A percentile compares a stretch with the other conserved stretches of the same genome.
Evolutionary conservation across 148 eudicot species (phyloP).

Genomic region (Cornus kousa): DNA sequence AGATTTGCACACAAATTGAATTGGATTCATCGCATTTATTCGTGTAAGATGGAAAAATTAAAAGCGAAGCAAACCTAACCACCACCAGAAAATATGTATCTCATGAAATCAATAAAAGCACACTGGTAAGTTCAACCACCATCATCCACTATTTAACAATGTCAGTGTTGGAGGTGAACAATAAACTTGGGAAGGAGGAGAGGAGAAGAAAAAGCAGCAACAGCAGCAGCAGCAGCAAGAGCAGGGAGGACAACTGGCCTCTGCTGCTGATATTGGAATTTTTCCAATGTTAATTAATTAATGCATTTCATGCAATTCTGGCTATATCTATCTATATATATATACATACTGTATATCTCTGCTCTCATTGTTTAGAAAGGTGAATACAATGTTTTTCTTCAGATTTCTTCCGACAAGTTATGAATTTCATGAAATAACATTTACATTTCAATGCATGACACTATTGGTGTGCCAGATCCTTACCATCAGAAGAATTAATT

Average conservation of each 20-base stretch:
- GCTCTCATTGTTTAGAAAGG: not conserved
- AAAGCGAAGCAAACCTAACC: conserved; percentile 16
- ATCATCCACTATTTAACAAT: not conserved
- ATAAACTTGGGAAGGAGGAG: not conserved
- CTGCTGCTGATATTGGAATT: not conserved
- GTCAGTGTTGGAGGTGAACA: not conserved
- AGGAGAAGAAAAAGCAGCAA: not conserved
- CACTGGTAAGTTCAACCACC: conserved; percentile 16
- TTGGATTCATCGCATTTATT: no score
- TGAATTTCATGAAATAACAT: not conserved
- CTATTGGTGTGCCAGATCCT: not conserved
- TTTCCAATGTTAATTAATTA: not conserved
- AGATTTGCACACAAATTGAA: no score
- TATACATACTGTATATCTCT: not conserved
- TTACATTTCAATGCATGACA: not conserved
- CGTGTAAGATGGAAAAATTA: not conserved
- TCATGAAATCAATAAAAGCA: conserved; percentile 21
- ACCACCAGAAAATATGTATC: not conserved
- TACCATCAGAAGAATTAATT: not conserved
- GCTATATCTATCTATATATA: not conserved
- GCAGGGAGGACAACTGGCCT: not conserved
- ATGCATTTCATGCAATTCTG: not conserved
- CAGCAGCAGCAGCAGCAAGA: not conserved
- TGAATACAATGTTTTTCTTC: not conserved
- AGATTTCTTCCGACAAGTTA: not conserved